Evolutionary conservation across 2,329 filamentous ascomycete species (phyloP), one percentile per base, ranked within the genome.

Genomic region (Emmonsia crescens): DNA sequence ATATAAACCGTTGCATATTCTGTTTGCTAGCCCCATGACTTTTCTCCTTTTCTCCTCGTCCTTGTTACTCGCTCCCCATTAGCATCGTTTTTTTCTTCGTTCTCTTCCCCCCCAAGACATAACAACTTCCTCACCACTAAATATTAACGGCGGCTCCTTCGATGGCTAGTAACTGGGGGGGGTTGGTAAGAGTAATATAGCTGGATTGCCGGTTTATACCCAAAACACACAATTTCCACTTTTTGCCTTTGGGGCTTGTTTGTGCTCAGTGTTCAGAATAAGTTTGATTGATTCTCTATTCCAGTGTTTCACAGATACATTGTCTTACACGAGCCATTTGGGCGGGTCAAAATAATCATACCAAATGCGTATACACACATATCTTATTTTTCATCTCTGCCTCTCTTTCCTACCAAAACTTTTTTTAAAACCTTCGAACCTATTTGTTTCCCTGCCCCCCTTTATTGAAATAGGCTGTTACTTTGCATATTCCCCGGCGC

Each of bases 401-500:
- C 3, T 42, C 14, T 24, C 24, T 42, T 58, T 44, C 38, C 51
- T 44, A 21, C 33, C 40, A 44, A 52, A 51, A 46, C 12, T 24
- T 19, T 44, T 51, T 59, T 55, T 44, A n/a, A 49, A 27, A 49
- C 24, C 46, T 49, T 49, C 46, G 24, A 49, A 29, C 24, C 24
- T 49, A 36, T 46, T n/a, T 48, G 19, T 58, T 31, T 49, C n/a
- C 56, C 40, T 46, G 16, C 33, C 9, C 14, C 19, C 24, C 24
- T 33, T 31, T 51, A 29, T 42, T 36, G 44, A 49, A 48, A 36
- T 48, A 46, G 27, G 48, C 27, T 57, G 42, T 48, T 57, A 42
- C 51, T 48, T 36, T 56, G 51, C 60, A 56, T 56, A 44, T 40
- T 57, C 27, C 55, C 55, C n/a, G 55, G 55, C 55, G 55, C n/a